These are phyloP conservation scores for Gelatoporia subvermispora DNA, from an alignment of 768 basidiomycete species.

Conservation along the genomic window DNA sequence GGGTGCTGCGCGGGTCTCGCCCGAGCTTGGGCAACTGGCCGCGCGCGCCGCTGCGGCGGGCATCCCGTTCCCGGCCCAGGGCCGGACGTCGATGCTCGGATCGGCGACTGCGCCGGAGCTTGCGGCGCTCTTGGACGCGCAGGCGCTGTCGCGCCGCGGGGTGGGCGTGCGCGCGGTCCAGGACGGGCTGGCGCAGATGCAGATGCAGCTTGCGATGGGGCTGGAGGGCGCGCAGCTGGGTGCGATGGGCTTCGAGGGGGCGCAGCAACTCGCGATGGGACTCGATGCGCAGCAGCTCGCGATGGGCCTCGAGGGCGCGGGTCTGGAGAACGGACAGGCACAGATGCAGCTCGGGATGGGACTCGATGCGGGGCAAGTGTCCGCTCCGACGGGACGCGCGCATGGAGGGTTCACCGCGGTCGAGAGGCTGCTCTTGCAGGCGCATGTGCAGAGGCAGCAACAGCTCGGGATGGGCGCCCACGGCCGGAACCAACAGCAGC, in stretches of 20 bases:
- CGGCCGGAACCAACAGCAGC: neutral
- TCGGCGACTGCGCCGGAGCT: neutral
- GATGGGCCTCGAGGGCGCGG: neutral
- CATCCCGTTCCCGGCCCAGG: neutral
- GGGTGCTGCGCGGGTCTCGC: too few species aligned
- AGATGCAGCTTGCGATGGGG: neutral
- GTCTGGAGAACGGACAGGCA: conserved; percentile 2
- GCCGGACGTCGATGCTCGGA: neutral
- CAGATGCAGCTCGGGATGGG: conserved; percentile 16
- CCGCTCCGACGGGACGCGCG: conserved; percentile 24
- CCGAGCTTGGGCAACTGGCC: too few species aligned
- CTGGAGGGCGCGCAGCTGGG: neutral
- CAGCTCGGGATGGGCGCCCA: conserved; percentile 28
- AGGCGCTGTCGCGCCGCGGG: conserved; percentile 1
- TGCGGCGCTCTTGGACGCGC: neutral
- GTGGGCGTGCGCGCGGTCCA: conserved; percentile 1
- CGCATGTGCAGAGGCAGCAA: conserved; percentile 30
- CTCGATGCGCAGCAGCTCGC: too few species aligned
- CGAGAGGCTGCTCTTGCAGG: conserved; percentile 65
- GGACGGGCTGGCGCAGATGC: neutral
- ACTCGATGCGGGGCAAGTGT: conserved; percentile 1
- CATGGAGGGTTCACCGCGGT: conserved; percentile 61
- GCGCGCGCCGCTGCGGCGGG: neutral
- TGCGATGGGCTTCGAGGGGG: too few species aligned
- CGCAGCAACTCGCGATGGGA: too few species aligned